These are phyloP conservation scores for Ascochyta viciae-villosae DNA, from an alignment of 2,329 filamentous ascomycete genomes.

Conservation along the genomic window DNA sequence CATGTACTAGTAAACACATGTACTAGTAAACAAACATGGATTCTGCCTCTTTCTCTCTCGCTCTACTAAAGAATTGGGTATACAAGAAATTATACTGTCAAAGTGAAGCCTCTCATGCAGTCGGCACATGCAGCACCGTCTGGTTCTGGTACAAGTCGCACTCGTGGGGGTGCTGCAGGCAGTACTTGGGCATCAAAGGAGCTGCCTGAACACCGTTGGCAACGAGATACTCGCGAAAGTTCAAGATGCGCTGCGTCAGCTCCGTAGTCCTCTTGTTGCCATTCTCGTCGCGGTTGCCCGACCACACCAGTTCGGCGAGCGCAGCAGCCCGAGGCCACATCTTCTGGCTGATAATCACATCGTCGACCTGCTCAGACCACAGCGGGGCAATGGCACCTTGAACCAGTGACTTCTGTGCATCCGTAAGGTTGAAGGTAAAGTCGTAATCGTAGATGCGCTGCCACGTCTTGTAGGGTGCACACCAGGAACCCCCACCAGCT, in stretches of 20 bases:
- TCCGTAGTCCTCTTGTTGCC: constrained; percentile 61
- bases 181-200: constrained; percentile 64
- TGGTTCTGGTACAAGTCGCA: constrained; percentile 64
- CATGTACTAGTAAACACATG: background rate
- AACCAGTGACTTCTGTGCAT: constrained; percentile 56
- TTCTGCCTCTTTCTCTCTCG: background rate
- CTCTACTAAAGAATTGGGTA: background rate
- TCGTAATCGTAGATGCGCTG: constrained; percentile 67
- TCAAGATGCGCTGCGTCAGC: constrained; percentile 63
- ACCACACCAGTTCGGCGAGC: constrained; percentile 63
- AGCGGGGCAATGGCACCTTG: constrained; percentile 61
- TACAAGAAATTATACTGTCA: background rate
- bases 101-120: background rate
- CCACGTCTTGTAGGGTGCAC: constrained; percentile 66
- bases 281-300: constrained; percentile 58
- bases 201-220: constrained; percentile 61
- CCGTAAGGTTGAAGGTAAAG: constrained; percentile 59
- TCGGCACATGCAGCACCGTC: constrained; percentile 37
- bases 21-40: background rate
- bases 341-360: constrained; percentile 57
- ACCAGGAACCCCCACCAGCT: constrained; percentile 64
- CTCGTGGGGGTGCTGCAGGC: constrained; percentile 63
- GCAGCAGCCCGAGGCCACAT: constrained; percentile 66
- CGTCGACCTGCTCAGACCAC: constrained; percentile 64
- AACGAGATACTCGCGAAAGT: constrained; percentile 66